Percentiles rank a stretch among this genome's conserved stretches.
Conservation (phyloP, 2,329 filamentous ascomycete species). For the Cryoendolithus antarcticus region DNA sequence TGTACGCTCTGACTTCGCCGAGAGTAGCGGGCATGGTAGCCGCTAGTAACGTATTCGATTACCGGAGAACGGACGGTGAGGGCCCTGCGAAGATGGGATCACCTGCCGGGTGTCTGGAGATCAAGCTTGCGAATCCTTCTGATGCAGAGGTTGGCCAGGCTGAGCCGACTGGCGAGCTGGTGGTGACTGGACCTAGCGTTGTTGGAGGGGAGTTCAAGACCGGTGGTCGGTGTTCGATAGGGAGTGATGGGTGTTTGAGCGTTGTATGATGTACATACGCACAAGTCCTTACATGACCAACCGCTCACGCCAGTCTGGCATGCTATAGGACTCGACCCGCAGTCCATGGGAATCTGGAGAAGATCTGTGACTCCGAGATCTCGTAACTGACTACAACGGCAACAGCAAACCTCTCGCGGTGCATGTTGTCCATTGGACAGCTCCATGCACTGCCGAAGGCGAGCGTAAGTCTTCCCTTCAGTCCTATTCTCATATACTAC, state of each 20-base stretch:
- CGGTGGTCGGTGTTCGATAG: not conserved
- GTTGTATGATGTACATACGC: too few species aligned
- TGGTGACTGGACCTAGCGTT: slow-evolving; percentile 62
- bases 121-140: slow-evolving; percentile 36
- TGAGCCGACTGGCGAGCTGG: slow-evolving; percentile 37
- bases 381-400: too few species aligned
- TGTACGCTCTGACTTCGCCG: slow-evolving; percentile 73
- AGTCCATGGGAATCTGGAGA: too few species aligned
- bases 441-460: too few species aligned
- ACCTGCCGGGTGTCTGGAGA: slow-evolving; percentile 66
- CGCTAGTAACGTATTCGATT: slow-evolving; percentile 82
- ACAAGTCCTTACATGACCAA: too few species aligned
- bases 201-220: slow-evolving; percentile 43
- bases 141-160: slow-evolving; percentile 52
- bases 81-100: slow-evolving; percentile 62
- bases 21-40: slow-evolving; percentile 80
- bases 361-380: too few species aligned
- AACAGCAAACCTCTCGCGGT: too few species aligned
- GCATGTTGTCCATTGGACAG: too few species aligned
- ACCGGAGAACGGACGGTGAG: slow-evolving; percentile 43
- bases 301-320: too few species aligned
- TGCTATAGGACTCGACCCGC: too few species aligned
- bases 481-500: too few species aligned
- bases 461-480: too few species aligned
- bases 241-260: slow-evolving; percentile 5